phyloP scores from a whole-genome alignment of 2,329 filamentous ascomycete genomes.

The Phyllosticta citrichinensis region DNA sequence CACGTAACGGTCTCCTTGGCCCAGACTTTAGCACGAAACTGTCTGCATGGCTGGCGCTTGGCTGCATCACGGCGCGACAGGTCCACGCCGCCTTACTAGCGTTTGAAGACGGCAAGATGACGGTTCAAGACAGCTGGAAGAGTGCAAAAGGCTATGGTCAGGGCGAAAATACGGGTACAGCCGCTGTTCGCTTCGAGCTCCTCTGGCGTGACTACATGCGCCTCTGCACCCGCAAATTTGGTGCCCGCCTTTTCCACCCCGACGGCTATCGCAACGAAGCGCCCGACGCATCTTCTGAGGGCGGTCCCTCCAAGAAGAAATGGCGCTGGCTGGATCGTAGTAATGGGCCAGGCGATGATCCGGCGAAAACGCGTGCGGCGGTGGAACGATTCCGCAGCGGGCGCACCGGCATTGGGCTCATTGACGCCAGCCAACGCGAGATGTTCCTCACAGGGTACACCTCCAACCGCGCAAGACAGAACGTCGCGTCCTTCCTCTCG shows the following conservation, averaged over 20 bases:
- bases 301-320: conserved; percentile 14
- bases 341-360: conserved; percentile 29
- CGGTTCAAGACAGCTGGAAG: conserved; percentile 21
- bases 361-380: conserved; percentile 30
- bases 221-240: conserved; percentile 62
- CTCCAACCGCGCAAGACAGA: conserved; percentile 65
- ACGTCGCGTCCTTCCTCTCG: conserved; percentile 63
- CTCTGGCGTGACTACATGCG: conserved; percentile 77
- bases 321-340: conserved; percentile 20
- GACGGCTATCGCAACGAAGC: conserved; percentile 51
- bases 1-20: conserved; percentile 61
- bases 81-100: conserved; percentile 56
- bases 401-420: conserved; percentile 63
- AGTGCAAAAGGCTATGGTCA: conserved; percentile 49
- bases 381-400: conserved; percentile 55
- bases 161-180: conserved; percentile 64
- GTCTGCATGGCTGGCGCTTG: conserved; percentile 62
- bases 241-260: conserved; percentile 51
- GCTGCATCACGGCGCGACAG: conserved; percentile 62
- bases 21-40: conserved; percentile 66
- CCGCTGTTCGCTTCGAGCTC: conserved; percentile 60
- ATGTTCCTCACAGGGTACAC: conserved; percentile 68
- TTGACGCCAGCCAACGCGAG: conserved; percentile 69
- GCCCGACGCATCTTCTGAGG: conserved; percentile 22
- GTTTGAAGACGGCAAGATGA: conserved; percentile 54